A percentile compares a stretch with the other conserved stretches of the same genome.
Evolutionary conservation across 2,329 filamentous ascomycete species (phyloP).

Genomic region (Claviceps capensis): DNA sequence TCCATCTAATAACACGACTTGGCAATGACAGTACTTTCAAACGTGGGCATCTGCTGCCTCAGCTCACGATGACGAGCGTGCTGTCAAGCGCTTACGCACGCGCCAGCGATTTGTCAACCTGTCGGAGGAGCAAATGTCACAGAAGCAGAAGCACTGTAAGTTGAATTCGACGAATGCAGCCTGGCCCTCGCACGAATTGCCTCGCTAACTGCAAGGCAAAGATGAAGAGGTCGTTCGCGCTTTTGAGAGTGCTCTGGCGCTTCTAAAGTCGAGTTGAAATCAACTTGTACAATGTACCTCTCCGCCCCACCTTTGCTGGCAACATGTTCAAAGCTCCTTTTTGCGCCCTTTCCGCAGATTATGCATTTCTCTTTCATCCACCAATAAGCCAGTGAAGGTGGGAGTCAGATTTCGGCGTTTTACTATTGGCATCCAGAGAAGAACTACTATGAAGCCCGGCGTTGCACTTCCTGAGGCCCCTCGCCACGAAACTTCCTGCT

Average conservation of each 20-base stretch:
- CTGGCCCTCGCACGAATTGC: neutral
- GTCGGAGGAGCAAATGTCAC: conserved; percentile 55
- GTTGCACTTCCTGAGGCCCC: neutral
- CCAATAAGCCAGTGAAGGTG: neutral
- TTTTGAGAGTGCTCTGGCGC: conserved; percentile 47
- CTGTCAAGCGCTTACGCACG: conserved; percentile 68
- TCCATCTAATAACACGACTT: neutral
- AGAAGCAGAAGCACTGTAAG: conserved; percentile 73
- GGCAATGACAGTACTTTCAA: conserved; percentile 52
- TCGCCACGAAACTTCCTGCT: neutral
- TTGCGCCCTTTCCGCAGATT: neutral
- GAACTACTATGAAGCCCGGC: neutral
- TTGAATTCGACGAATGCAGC: neutral
- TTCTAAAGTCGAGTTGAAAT: conserved; percentile 28
- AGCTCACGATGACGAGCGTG: conserved; percentile 60
- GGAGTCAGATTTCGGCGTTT: neutral
- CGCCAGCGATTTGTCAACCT: conserved; percentile 63
- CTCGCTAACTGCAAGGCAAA: conserved; percentile 11
- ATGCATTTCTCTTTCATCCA: neutral
- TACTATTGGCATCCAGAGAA: neutral
- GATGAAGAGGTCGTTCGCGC: conserved; percentile 44
- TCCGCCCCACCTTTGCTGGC: neutral
- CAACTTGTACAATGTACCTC: neutral
- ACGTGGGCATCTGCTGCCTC: conserved; percentile 65
- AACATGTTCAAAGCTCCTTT: neutral